Evolutionary conservation across 306 rosid species (phyloP), one percentile per base, ranked within the genome.

Genomic region (Lotus japonicus): DNA sequence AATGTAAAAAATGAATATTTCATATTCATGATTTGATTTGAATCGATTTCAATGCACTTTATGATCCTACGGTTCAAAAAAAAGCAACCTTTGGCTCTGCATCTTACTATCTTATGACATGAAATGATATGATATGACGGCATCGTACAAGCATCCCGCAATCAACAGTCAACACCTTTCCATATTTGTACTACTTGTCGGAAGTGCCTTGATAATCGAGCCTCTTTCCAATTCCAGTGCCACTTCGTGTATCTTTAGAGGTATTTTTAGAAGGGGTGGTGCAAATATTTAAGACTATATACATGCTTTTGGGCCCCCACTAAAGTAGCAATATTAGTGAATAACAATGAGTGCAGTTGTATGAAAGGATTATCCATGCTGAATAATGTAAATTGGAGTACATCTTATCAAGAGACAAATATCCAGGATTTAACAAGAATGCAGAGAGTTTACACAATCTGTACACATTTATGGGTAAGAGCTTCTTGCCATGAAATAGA

Each of bases 131-230:
- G 84, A 44, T 1, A 19, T 5, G 66, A 5, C 85, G 23, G 26
- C 44, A 5, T 13, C 87, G 86, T 78, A 86, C 88, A 65, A 78
- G 19, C 66, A 84, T 73, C 83, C 84, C 88, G 89, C 86, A 84
- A 80, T 84, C 86, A 50, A 46, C 82, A 88, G 81, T 69, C 72
- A 66, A 57, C 70, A 26, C 78, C 53, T 53, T 18, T 86, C 86
- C 77, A 60, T 33, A 1, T 44, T 35, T 36, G 81, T 52, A 66
- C 77, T 51, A 8, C 50, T 13, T 87, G 89, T 87, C 92, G 84
- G 85, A 71, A 36, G 64, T 38, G 41, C 19, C 65, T 63, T 18
- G 58, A 28, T 0, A 0, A 0, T 26, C 78, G 58, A 28, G 51
- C 28, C 10, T 9, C 36, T 36, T 67, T 19, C 26, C 26, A 13